A percentile compares a stretch with the other conserved stretches of the same genome.
phyloP scores from a whole-genome alignment of 164 flowering plant genomes.

The Annona squamosa region DNA sequence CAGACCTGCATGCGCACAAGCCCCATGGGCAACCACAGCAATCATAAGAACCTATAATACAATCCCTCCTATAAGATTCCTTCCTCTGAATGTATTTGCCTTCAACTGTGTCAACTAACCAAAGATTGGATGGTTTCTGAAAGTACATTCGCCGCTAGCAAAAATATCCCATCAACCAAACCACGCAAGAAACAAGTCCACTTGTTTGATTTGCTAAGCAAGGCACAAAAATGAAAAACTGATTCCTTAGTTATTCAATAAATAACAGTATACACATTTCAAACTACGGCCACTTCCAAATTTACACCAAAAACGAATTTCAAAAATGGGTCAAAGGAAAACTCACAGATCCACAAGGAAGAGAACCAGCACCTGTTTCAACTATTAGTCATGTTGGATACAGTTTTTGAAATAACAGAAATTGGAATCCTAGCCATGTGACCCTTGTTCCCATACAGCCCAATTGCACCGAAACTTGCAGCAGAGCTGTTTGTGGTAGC shows the following conservation, averaged over 20 bases:
- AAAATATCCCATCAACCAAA: no score
- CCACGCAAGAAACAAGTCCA: no score
- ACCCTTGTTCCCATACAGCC: slow-evolving; percentile 62
- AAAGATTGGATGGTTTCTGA: no score
- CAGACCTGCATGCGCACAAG: no score
- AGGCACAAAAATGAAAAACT: background rate
- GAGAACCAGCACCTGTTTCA: slow-evolving; percentile 9
- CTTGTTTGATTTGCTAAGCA: background rate
- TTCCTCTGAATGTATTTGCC: no score
- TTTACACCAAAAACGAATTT: slow-evolving; percentile 34
- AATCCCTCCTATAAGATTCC: no score
- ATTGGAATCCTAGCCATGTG: slow-evolving; percentile 65
- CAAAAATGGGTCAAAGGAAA: slow-evolving; percentile 31
- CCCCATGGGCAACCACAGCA: no score
- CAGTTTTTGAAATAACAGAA: slow-evolving; percentile 46
- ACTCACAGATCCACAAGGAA: slow-evolving; percentile 2
- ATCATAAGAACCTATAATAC: no score
- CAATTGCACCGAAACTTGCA: slow-evolving; percentile 85
- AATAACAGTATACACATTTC: slow-evolving; percentile 21
- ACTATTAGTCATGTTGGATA: slow-evolving; percentile 31
- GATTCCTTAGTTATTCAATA: slow-evolving; percentile 4
- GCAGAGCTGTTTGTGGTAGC: slow-evolving; percentile 50
- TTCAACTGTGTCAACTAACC: no score
- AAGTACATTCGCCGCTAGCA: no score
- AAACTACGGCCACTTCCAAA: slow-evolving; percentile 14